These are phyloP conservation scores for Pachyrhizus erosus DNA, from an alignment of 306 rosid genomes.

Conservation along the genomic window DNA sequence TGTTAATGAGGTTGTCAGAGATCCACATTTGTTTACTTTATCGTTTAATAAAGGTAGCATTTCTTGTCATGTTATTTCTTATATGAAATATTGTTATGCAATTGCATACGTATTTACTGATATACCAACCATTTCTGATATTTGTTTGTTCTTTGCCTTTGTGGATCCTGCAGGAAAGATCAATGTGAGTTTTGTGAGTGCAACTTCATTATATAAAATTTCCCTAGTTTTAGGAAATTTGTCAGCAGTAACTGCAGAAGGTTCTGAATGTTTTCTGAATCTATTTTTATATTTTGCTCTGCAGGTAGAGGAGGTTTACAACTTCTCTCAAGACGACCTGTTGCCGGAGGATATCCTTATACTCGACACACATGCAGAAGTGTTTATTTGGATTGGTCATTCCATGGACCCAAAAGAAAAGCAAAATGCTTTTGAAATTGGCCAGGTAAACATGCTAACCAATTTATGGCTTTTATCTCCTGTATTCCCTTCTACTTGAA, in stretches of 20 bases:
- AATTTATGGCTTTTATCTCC: constrained; percentile 30
- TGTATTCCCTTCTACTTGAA: constrained; percentile 18
- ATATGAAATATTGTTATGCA: constrained; percentile 19
- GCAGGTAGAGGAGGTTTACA: constrained; percentile 90
- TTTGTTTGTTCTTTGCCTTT: constrained; percentile 44
- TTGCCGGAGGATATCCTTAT: constrained; percentile 86
- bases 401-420: constrained; percentile 81
- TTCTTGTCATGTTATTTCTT: constrained; percentile 20
- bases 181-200: constrained; percentile 65
- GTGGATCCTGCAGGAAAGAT: constrained; percentile 81
- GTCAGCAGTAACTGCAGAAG: constrained; percentile 12
- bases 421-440: constrained; percentile 81
- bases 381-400: constrained; percentile 94
- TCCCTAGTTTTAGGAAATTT: constrained; percentile 11
- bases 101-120: neutral
- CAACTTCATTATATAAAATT: constrained; percentile 25
- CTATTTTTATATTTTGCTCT: constrained; percentile 36
- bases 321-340: constrained; percentile 92
- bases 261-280: constrained; percentile 35
- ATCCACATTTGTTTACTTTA: constrained; percentile 81
- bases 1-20: constrained; percentile 68
- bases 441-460: constrained; percentile 64
- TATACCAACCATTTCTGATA: constrained; percentile 53
- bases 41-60: constrained; percentile 73
- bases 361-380: constrained; percentile 94